Conservation (phyloP, 2,329 filamentous ascomycete species). For the Diaporthe sp. region DNA sequence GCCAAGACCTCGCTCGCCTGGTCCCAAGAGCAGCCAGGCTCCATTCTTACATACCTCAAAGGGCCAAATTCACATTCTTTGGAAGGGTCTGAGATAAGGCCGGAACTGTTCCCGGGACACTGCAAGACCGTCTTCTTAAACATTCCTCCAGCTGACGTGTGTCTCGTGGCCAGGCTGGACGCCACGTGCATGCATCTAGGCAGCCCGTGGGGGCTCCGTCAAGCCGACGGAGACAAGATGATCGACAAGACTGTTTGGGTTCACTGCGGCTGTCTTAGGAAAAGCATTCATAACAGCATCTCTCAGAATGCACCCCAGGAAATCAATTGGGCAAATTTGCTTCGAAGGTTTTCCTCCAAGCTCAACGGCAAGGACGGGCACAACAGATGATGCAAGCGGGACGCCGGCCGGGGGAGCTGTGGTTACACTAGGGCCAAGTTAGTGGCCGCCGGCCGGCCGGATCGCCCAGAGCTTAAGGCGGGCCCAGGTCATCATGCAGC, state of each 20-base stretch:
- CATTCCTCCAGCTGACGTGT: neutral
- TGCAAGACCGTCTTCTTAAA: neutral
- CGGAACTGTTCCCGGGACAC: neutral
- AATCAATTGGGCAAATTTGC: neutral
- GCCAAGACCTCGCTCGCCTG: no score
- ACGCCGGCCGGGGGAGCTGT: neutral
- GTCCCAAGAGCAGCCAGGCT: neutral
- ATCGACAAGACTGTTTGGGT: neutral
- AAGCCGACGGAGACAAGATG: neutral
- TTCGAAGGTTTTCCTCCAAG: neutral
- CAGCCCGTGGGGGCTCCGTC: neutral
- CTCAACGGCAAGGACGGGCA: neutral
- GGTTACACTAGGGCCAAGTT: neutral
- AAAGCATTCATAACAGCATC: neutral
- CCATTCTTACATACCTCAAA: neutral
- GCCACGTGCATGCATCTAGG: neutral
- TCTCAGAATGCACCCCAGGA: neutral
- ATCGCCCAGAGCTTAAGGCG: neutral
- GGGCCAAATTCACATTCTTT: neutral
- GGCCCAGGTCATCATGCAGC: slow-evolving; percentile 15
- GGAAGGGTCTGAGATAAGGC: neutral
- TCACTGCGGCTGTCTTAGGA: neutral
- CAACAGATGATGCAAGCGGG: neutral
- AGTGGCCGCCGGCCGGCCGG: slow-evolving; percentile 20
- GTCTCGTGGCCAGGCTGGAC: neutral